Base-by-base conservation (phyloP, 805 yeast genomes). In the Candida argentea region DNA sequence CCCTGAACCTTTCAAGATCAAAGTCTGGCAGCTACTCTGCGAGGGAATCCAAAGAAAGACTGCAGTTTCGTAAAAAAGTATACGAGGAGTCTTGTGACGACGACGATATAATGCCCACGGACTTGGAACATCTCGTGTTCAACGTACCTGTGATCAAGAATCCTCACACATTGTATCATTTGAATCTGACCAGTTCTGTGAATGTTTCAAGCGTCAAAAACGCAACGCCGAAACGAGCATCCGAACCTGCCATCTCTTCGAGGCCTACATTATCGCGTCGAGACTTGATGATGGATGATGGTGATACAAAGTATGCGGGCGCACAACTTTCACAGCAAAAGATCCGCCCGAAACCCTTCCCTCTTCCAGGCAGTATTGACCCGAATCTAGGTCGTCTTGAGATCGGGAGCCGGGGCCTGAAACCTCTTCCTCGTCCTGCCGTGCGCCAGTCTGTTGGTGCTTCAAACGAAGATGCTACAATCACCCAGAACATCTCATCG, bases 41-140 rank as follows among this genome's bases (percentile, higher is more conserved):
- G 4, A 43, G 50, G 27, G 65, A 61, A 35, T 45, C 53, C n/a
- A 62, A 58, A 35, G 59, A 52, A 27, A 40, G 67, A 25, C 47
- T 54, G 37, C 48, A 46, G 30, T 38, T 52, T 14, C 46, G 65
- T 8, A 61, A 60, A 37, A 53, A 61, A 36, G 42, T 42, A 19
- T 61, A 59, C 33, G 68, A 61, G 28, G 66, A 61, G 12, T 48
- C 56, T 36, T 60, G 57, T 26, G 49, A 51, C 35, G 66, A 59
- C 29, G 67, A 60, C 27, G 62, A 55, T 20, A 52, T 60, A 16
- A 36, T 57, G 17, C 35, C 50, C 8, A 52, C 54, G 33, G 66
- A 60, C 35, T 36, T 59, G 27, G 61, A 57, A 29, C 27, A 33
- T 25, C 42, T 61, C 26, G 61, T 59, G 8, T 61, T 62, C 37